Evolutionary conservation across 345 rosid genomes (phyloP).

Genomic region (Euphorbia peplus): DNA sequence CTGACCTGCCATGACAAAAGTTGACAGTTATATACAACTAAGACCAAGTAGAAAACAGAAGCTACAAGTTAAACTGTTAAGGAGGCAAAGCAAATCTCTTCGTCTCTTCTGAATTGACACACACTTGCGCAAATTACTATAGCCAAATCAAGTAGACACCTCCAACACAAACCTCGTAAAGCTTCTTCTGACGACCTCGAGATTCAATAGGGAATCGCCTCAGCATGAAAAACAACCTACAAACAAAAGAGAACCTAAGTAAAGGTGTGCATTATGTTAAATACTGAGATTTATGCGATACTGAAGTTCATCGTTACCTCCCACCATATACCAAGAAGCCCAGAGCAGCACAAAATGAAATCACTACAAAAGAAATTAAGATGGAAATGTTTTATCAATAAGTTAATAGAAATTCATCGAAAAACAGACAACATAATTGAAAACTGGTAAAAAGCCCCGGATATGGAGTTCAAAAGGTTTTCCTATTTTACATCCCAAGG

Average conservation of each 20-base stretch:
- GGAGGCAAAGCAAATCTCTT: too few species aligned
- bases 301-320: constrained; percentile 38
- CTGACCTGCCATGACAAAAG: constrained; percentile 55
- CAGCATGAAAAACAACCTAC: constrained; percentile 72
- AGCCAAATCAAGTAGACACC: too few species aligned
- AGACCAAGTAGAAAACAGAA: too few species aligned
- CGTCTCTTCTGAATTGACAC: not conserved
- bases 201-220: constrained; percentile 86
- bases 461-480: not conserved
- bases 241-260: not conserved
- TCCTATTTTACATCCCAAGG: not conserved
- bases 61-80: too few species aligned
- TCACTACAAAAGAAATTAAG: constrained; percentile 40
- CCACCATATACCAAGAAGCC: constrained; percentile 83
- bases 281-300: not conserved
- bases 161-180: constrained; percentile 57
- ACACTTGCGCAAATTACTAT: not conserved
- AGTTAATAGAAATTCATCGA: not conserved
- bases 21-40: not conserved
- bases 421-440: not conserved
- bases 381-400: not conserved
- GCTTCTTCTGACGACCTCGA: constrained; percentile 77
- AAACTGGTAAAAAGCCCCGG: too few species aligned
- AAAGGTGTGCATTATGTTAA: not conserved
- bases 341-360: constrained; percentile 62